Base-by-base conservation (phyloP, 2,329 filamentous ascomycete species). In the Trichoderma sp. region DNA sequence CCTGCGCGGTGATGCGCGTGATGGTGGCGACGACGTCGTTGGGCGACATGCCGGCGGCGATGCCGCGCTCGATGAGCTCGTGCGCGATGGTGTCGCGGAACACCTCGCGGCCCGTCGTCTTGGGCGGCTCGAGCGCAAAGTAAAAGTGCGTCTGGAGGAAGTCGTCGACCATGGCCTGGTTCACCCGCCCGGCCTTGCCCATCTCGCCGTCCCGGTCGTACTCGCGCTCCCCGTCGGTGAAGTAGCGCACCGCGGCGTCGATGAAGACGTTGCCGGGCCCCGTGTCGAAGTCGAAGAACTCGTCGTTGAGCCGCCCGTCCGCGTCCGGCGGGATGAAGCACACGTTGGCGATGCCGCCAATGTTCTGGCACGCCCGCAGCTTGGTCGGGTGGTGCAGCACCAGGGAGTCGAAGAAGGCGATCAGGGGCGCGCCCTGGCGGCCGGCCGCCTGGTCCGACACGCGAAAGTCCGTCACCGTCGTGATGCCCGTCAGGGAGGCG, bases 291-390 rank as follows among this genome's bases (percentile, higher is more conserved):
- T 84, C 82, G 69, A 80, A 81, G 28, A 64, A 67, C 7, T 63
- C 61, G 10, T 63, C 61, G 55, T 39, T 64, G 67, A 52, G 77
- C 75, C 34, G 73, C 73, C 58, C 56, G 7, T 63, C 9, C 6
- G 41, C 34, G 19, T 82, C 78, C 0, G 83, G 80, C 3, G 82
- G 83, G 58, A 87, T 83, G 74, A 87, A 86, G 74, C 82, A 87
- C 26, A 88, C 82, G 68, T 85, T 88, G 34, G 82, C 83, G 48
- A 88, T 85, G 39, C 85, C 84, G 58, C 84, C 84, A 62, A 88
- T 87, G 70, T 87, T 87, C 70, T 88, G 83, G 72, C 84, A 87
- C 2, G 82, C 83, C 28, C 85, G 81, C 7, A 85, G 75, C 72
- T 85, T 86, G 4, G 74, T 82, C 0, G 84, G 81, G 68, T 85